Base-by-base conservation (phyloP, 495 filamentous ascomycete genomes). In the Xanthoparmelia taractica region DNA sequence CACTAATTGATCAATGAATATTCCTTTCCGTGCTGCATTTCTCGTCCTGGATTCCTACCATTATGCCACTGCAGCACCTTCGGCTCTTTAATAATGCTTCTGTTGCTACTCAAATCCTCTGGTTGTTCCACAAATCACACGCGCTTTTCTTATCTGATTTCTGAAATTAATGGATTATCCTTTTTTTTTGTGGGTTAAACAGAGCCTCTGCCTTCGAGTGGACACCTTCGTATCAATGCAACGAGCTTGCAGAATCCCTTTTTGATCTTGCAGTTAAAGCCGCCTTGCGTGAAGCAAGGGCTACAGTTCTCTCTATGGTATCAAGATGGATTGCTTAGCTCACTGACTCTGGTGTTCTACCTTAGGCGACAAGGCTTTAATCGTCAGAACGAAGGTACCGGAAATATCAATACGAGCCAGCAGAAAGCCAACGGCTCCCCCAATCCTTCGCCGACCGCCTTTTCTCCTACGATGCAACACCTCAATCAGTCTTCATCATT, bases 401-500 rank as follows among this genome's bases (percentile, higher is more conserved):
- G 50, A 65, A 73, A 74, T 66, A 74, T 74, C 68, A 80, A 77
- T 59, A 72, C 72, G 43, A 74, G 76, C 61, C 77, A 78, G 58
- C 73, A 82, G 63, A 75, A 71, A 66, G 72, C 71, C 54, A 78
- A 77, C 70, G 75, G 73, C 68, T 76, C 74, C 74, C 83, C 75
- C 72, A 77, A 73, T 71, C 74, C 77, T 59, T 75, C 76, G 66
- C 73, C 80, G 36, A 80, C 79, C 72, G 76, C 80, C 64, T 75
- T 69, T 29, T 77, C 69, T 45, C 75, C 78, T 61, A 81, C 70
- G 61, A 69, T 80, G 60, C 78, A 80, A 55, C 76, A 78, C 50
- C 78, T 80, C 43, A 79, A 79, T 64, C 79, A 82, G 55, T 80
- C 86, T 50, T 84, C 79, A 67, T 86, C 85, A 37, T 79, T 79